phyloP scores from a whole-genome alignment of 805 yeast species.

The Pichia nakasei region DNA sequence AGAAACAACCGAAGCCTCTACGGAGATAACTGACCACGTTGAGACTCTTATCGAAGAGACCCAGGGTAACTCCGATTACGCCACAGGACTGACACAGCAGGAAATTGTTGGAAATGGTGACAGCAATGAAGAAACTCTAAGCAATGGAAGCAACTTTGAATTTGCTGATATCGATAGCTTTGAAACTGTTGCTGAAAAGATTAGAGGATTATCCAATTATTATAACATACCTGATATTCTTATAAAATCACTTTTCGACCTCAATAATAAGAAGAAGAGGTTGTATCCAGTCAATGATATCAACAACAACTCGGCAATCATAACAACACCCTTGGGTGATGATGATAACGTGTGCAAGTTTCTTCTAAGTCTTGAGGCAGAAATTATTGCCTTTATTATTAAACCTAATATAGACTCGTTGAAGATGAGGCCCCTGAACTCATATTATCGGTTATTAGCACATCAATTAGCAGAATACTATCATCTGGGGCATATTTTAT shows the following conservation, averaged over 20 bases:
- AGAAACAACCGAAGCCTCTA: not conserved
- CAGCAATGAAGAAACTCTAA: not conserved
- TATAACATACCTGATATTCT: conserved; percentile 24
- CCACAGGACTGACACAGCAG: not conserved
- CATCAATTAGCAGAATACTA: conserved; percentile 68
- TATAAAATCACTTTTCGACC: conserved; percentile 23
- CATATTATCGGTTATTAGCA: conserved; percentile 56
- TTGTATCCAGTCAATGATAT: not conserved
- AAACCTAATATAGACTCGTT: conserved; percentile 31
- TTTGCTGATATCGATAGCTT: not conserved
- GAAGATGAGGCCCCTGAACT: conserved; percentile 50
- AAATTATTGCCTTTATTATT: conserved; percentile 37
- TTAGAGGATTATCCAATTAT: conserved; percentile 15
- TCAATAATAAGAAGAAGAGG: conserved; percentile 16
- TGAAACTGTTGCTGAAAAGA: conserved; percentile 7
- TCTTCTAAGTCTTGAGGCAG: conserved; percentile 40
- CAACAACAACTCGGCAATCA: not conserved
- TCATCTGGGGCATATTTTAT: conserved; percentile 45
- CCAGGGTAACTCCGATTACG: not conserved
- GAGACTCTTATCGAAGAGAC: not conserved
- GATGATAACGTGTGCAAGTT: conserved; percentile 35
- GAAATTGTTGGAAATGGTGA: not conserved
- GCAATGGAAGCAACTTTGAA: not conserved
- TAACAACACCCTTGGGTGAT: not conserved
- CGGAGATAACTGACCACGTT: not conserved